Conservation (phyloP, 192 early-diverging fungal species). For the Kappamyces sp. region DNA sequence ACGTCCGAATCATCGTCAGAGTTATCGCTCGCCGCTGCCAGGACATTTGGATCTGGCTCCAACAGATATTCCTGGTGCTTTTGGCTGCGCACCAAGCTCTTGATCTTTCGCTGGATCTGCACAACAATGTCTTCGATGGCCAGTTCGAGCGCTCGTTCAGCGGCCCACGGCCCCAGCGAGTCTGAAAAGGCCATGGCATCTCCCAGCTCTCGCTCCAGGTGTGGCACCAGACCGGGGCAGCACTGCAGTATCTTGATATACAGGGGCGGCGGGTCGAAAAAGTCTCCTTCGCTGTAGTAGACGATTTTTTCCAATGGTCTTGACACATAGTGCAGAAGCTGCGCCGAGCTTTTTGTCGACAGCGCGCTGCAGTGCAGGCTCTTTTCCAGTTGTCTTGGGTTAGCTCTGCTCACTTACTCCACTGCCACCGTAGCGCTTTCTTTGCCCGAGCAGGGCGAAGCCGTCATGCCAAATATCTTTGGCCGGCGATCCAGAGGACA, state of each 20-base stretch:
- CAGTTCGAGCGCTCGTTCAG: slow-evolving; percentile 62
- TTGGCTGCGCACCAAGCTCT: too few relatives aligned
- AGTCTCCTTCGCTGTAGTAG: slow-evolving; percentile 17
- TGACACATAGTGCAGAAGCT: slow-evolving; percentile 18
- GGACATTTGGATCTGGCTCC: too few relatives aligned
- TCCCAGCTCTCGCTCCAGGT: slow-evolving; percentile 38
- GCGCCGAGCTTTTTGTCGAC: slow-evolving; percentile 17
- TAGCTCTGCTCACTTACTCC: slow-evolving; percentile 5
- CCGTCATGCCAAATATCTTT: slow-evolving; percentile 88
- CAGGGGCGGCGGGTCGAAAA: slow-evolving; percentile 7
- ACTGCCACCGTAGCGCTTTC: slow-evolving; percentile 24
- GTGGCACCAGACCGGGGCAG: slow-evolving; percentile 9
- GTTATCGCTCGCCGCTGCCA: too few relatives aligned
- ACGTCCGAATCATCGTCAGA: too few relatives aligned
- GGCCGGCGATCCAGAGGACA: slow-evolving; percentile 48
- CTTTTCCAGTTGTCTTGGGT: slow-evolving; percentile 30
- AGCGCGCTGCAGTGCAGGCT: slow-evolving; percentile 33
- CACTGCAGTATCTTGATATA: slow-evolving; percentile 2
- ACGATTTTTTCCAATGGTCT: slow-evolving; percentile 28
- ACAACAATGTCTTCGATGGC: slow-evolving; percentile 27
- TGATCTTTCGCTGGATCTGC: too few relatives aligned
- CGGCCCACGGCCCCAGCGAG: slow-evolving; percentile 73
- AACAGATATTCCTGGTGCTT: too few relatives aligned
- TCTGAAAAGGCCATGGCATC: slow-evolving; percentile 36
- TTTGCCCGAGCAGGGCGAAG: slow-evolving; percentile 65